These are phyloP conservation scores for Boletus coccyginus DNA, from an alignment of 768 basidiomycete genomes.

Conservation along the genomic window DNA sequence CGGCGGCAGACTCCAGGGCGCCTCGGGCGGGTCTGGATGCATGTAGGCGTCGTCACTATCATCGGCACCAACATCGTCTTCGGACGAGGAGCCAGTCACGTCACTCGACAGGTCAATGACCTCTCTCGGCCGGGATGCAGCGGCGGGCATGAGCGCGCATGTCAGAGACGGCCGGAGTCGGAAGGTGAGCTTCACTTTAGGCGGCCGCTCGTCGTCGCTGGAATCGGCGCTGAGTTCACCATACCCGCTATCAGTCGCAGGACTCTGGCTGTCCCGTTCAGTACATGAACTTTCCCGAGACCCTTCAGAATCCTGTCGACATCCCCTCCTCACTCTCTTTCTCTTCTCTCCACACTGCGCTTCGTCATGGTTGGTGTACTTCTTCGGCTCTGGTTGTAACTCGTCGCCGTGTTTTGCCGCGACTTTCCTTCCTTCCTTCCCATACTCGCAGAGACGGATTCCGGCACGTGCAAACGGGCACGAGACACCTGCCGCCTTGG, in stretches of 20 bases:
- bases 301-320: constrained; percentile 21
- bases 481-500: constrained; percentile 67
- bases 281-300: constrained; percentile 7
- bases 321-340: constrained; percentile 39
- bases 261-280: constrained; percentile 20
- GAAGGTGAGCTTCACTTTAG: constrained; percentile 70
- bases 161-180: constrained; percentile 48
- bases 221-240: constrained; percentile 21
- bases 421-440: constrained; percentile 43
- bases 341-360: constrained; percentile 47
- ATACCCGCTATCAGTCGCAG: constrained; percentile 25
- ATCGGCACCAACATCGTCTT: constrained; percentile 32
- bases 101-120: constrained; percentile 45
- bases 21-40: constrained; percentile 26
- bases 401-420: constrained; percentile 26
- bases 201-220: constrained; percentile 39
- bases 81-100: constrained; percentile 33
- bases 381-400: constrained; percentile 41
- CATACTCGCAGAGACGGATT: constrained; percentile 69
- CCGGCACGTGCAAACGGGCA: constrained; percentile 75
- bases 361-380: constrained; percentile 32
- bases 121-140: constrained; percentile 20
- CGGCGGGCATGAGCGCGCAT: constrained; percentile 14
- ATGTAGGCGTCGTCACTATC: constrained; percentile 21
- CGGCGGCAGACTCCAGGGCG: constrained; percentile 50